Evolutionary conservation across 225 moss, liverwort and hornwort genomes (phyloP).

Genomic region (Takakia lepidozioides): DNA sequence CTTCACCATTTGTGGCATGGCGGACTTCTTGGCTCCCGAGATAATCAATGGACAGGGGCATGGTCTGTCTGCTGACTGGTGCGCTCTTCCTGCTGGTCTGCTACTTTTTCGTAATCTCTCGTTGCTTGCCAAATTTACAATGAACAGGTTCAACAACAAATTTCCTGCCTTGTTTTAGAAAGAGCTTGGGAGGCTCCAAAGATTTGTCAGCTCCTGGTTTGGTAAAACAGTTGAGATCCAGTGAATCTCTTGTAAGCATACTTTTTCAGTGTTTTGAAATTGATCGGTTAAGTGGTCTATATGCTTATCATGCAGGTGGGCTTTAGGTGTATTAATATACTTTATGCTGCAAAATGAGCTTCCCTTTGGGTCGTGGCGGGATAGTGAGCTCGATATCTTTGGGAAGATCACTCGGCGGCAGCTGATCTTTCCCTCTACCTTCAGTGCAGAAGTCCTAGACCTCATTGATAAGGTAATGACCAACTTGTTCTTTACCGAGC

Average conservation of each 20-base stretch:
- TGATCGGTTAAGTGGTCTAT: too few relatives aligned
- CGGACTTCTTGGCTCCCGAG: slow-evolving; percentile 59
- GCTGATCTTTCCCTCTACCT: slow-evolving; percentile 8
- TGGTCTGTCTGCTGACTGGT: slow-evolving; percentile 59
- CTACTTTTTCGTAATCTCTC: background rate
- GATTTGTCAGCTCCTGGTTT: too few relatives aligned
- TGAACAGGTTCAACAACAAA: too few relatives aligned
- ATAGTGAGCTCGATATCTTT: slow-evolving; percentile 14
- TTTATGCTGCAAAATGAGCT: slow-evolving; percentile 22
- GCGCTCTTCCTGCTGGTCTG: background rate
- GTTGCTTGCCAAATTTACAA: too few relatives aligned
- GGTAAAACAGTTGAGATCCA: too few relatives aligned
- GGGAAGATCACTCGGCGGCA: slow-evolving; percentile 13
- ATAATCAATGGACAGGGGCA: slow-evolving; percentile 51
- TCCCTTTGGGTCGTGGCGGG: slow-evolving; percentile 17
- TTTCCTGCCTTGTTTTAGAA: too few relatives aligned
- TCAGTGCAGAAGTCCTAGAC: slow-evolving; percentile 12
- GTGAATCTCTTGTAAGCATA: too few relatives aligned
- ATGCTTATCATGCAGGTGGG: slow-evolving; percentile 11
- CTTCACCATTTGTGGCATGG: slow-evolving; percentile 56
- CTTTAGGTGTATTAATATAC: slow-evolving; percentile 13
- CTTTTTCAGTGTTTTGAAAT: too few relatives aligned
- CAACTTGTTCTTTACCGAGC: too few relatives aligned
- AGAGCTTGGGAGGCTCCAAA: too few relatives aligned
- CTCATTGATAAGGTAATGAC: slow-evolving; percentile 15